Base-by-base conservation (phyloP, 2,329 filamentous ascomycete genomes). In the Alternaria rosae region DNA sequence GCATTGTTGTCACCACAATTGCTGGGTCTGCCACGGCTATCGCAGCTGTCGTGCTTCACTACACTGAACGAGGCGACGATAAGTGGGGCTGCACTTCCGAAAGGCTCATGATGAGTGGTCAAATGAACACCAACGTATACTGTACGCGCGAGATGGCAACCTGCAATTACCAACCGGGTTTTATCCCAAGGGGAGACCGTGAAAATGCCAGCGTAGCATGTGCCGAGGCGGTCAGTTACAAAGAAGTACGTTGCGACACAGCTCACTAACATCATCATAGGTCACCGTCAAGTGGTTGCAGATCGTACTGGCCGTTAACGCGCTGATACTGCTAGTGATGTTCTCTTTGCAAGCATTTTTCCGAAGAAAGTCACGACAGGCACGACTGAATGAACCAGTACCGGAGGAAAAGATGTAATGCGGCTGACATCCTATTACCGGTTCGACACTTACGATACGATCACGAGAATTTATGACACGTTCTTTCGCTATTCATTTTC, bases 221-320 rank as follows among this genome's bases (percentile, higher is more conserved):
- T 59, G 68, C 66, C 26, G 70, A 72, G 51, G 64, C 69, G 30
- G 74, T 77, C 35, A 70, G 74, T 72, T 6, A 10, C 35, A 21
- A 8, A 9, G 4, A 3, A 20, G 11, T 9, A 44, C 57, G 21
- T 42, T 17, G 11, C 10, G 4, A 25, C 9, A 35, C 21, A n/a
- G 35, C 54, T 11, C 35, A 30, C 60, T 67, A n/a, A 62, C 30
- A 62, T 25, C 1, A 4, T 1, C 15, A 10, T 43, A 76, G 74
- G 55, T 67, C 8, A 61, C 67, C 15, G 70, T 72, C 6, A 76
- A 76, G 47, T 77, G 73, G 73, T 25, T 76, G 17, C 73, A 75
- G 35, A 62, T 77, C 28, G 54, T 71, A 17, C 47, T 77, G 9
- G 57, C 73, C 4, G 10, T 75, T 15, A 65, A 67, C 25, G 58